Evolutionary conservation across 352 stramenopile species (phyloP), one percentile per base, ranked within the genome.

Genomic region (Phytophthora crassamura): DNA sequence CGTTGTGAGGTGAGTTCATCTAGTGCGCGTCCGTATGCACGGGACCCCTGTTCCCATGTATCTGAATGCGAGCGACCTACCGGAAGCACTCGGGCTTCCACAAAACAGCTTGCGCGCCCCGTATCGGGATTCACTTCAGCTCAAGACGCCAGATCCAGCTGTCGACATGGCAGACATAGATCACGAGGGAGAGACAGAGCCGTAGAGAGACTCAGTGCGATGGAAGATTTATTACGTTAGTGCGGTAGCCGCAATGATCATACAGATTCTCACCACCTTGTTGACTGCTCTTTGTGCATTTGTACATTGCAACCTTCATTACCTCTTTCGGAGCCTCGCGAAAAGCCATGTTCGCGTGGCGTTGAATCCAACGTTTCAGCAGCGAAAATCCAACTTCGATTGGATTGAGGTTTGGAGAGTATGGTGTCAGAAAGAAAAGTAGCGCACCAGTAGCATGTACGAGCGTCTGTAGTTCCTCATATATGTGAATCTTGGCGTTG

Each of bases 231-330:
- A 64, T 57, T 64, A 22, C 3, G 38, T 39, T 55, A 51, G 16
- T 30, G 16, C 35, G n/a, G 28, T 64, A 64, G 12, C 46, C 56
- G 15, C 34, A 57, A 43, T 64, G 56, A 18, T 28, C 30, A 57
- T 57, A 52, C 11, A 64, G 32, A 34, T 63, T 59, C 0, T 14
- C n/a, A 36, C 48, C 48, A 43, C 46, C 48, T 3, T 11, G 5
- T 41, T 61, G 10, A 12, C 34, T 62, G 7, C 28, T 38, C 22
- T 46, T 47, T 1, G 54, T 54, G 20, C 33, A 62, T 4, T 38
- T 40, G 11, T 54, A 22, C 42, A 62, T 54, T 4, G 33, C 54
- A 28, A 54, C 34, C 22, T 53, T 48, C 12, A 54, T 12, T 14
- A 46, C 42, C 1, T 38, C 54, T 47, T 54, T 20, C 6, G 42